Evolutionary conservation across 768 basidiomycete genomes (phyloP).

Genomic region (Serpula lacrymans): DNA sequence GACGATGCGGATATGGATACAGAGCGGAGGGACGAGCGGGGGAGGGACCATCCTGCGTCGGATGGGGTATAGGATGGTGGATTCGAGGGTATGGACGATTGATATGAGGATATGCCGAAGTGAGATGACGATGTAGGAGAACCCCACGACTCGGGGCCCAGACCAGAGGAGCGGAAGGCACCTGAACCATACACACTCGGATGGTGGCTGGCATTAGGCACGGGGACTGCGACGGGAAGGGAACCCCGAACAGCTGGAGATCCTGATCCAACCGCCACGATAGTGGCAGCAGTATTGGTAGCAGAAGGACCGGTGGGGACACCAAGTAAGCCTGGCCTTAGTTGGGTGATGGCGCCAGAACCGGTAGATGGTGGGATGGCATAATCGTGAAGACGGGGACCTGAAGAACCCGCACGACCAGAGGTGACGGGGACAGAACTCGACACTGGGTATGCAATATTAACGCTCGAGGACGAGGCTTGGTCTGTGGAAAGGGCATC

Average conservation of each 20-base stretch:
- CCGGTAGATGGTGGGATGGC: slow-evolving; percentile 38
- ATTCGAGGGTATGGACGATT: slow-evolving; percentile 17
- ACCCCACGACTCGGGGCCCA: slow-evolving; percentile 29
- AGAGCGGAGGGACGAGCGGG: slow-evolving; percentile 48
- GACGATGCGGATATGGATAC: slow-evolving; percentile 36
- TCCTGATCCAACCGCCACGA: background rate
- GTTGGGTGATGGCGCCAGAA: slow-evolving; percentile 47
- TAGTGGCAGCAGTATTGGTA: slow-evolving; percentile 1
- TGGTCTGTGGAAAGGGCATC: slow-evolving; percentile 15
- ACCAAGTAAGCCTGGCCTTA: slow-evolving; percentile 55
- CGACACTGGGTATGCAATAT: slow-evolving; percentile 32
- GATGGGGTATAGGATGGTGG: slow-evolving; percentile 19
- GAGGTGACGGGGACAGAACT: slow-evolving; percentile 50
- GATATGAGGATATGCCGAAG: slow-evolving; percentile 20
- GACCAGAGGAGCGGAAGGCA: slow-evolving; percentile 17
- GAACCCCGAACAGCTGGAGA: slow-evolving; percentile 9
- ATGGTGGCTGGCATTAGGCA: slow-evolving; percentile 18
- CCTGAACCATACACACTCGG: too few species aligned
- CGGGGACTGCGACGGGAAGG: slow-evolving; percentile 34
- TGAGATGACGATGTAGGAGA: slow-evolving; percentile 30
- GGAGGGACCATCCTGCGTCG: slow-evolving; percentile 49
- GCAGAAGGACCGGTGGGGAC: slow-evolving; percentile 26
- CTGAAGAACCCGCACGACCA: slow-evolving; percentile 30
- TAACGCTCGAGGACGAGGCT: slow-evolving; percentile 13
- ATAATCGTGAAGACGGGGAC: slow-evolving; percentile 69